Base-by-base conservation (phyloP, 2,329 filamentous ascomycete species). In the Penicillium sp. region DNA sequence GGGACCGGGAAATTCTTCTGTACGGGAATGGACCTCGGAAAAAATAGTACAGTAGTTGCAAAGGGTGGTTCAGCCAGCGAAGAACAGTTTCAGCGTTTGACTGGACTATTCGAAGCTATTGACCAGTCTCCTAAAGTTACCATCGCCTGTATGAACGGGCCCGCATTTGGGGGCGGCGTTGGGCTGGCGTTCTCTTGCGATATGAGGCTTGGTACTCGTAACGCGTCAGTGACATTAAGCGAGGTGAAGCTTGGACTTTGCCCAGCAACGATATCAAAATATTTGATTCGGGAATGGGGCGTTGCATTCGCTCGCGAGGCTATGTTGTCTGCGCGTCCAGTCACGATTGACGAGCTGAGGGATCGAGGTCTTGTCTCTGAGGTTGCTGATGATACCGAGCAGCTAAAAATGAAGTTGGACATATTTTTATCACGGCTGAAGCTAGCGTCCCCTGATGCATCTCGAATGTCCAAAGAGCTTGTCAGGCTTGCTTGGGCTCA, bases 131-230 rank as follows among this genome's bases (percentile, higher is more conserved):
- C 76, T 13, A 76, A 80, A 50, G 71, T 72, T 1, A 80, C 76
- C 0, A 75, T 80, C 35, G 77, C 77, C 1, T 67, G 61, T 3
- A 58, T 80, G 27, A 77, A 80, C 33, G 78, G 78, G 0, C 75
- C 78, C 3, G 72, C 72, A 3, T 79, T 77, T 54, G 78, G 77
- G 1, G 78, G 76, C 1, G 78, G 78, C 0, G 75, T 79, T 2
- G 78, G 78, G 0, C 64, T 81, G 0, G 76, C 75, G 0, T 78
- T 79, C 60, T 68, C 70, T 1, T 80, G 77, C 60, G 77, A 80
- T 53, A 62, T 80, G 11, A 69, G 77, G 5, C 47, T 66, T 8
- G 65, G 55, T 4, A 50, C 58, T 1, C 48, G 54, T 4, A 27
- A 43, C 3, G 65, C 68, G 1, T 62, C 54, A 1, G 46, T 70